These are phyloP conservation scores for Powellomyces hirtus DNA, from an alignment of 192 early-diverging fungal species.

Conservation along the genomic window DNA sequence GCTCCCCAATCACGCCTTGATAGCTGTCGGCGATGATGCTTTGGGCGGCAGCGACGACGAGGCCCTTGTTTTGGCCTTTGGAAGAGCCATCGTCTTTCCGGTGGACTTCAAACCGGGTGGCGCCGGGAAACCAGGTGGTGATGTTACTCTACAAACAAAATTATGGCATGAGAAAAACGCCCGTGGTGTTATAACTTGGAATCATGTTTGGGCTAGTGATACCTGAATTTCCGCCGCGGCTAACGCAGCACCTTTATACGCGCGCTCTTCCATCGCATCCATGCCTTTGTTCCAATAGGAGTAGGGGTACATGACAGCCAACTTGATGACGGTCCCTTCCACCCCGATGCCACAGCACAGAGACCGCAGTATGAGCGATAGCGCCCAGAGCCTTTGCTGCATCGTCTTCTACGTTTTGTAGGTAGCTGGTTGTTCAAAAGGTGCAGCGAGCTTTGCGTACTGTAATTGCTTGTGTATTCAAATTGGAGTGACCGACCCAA, in stretches of 20 bases:
- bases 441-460: too few relatives aligned
- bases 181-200: too few relatives aligned
- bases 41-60: not conserved
- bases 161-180: not conserved
- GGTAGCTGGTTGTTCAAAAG: too few relatives aligned
- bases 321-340: not conserved
- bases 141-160: not conserved
- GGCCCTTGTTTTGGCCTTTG: not conserved
- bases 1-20: conserved; percentile 5
- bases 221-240: conserved; percentile 8
- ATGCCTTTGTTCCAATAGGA: not conserved
- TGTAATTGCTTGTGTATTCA: too few relatives aligned
- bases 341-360: too few relatives aligned
- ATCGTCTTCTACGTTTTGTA: too few relatives aligned
- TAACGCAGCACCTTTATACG: not conserved
- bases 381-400: too few relatives aligned
- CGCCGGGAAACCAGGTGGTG: not conserved
- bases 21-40: not conserved
- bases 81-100: not conserved
- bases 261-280: not conserved
- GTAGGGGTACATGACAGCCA: not conserved
- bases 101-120: not conserved
- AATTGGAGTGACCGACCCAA: too few relatives aligned
- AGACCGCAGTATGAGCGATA: too few relatives aligned
- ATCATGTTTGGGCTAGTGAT: too few relatives aligned